A percentile compares a stretch with the other conserved stretches of the same genome.
Conservation (phyloP, 2,329 filamentous ascomycete species). For the Nothopassalora personata region DNA sequence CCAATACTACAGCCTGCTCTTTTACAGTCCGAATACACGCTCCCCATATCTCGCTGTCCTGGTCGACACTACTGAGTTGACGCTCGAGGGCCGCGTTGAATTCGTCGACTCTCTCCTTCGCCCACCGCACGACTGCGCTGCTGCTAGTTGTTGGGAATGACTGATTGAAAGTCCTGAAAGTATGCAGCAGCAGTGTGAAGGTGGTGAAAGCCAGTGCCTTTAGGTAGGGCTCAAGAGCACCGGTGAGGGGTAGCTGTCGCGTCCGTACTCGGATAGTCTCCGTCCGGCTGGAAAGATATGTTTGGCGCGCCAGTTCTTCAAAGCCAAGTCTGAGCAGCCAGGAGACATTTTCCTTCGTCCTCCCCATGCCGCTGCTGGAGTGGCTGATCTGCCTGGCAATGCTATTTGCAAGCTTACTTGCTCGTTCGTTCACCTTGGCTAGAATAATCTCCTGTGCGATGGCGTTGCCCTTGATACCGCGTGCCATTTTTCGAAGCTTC, state of each 20-base stretch:
- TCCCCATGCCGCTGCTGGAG: slow-evolving; percentile 68
- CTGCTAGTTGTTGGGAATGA: slow-evolving; percentile 74
- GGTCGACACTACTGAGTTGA: slow-evolving; percentile 81
- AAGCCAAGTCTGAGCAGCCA: slow-evolving; percentile 86
- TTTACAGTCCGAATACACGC: slow-evolving; percentile 78
- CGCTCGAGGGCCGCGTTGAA: slow-evolving; percentile 80
- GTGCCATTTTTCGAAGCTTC: slow-evolving; percentile 72
- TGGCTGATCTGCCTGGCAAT: slow-evolving; percentile 74
- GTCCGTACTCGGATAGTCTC: slow-evolving; percentile 75
- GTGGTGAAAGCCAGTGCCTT: slow-evolving; percentile 94
- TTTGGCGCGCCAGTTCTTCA: slow-evolving; percentile 81
- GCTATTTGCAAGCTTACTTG: slow-evolving; percentile 67
- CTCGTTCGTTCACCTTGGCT: slow-evolving; percentile 84
- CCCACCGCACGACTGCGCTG: slow-evolving; percentile 96
- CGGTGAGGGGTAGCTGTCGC: slow-evolving; percentile 91
- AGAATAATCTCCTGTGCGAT: slow-evolving; percentile 89
- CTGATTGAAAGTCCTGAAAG: slow-evolving; percentile 49
- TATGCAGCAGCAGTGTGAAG: slow-evolving; percentile 91
- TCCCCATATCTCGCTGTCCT: slow-evolving; percentile 68
- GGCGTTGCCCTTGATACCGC: slow-evolving; percentile 74
- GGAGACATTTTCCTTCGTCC: slow-evolving; percentile 73
- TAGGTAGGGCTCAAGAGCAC: slow-evolving; percentile 86
- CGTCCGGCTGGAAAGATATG: slow-evolving; percentile 74
- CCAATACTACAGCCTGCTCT: slow-evolving; percentile 72
- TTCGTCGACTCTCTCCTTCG: slow-evolving; percentile 86